phyloP scores from a whole-genome alignment of 2,329 filamentous ascomycete species.

The Fusarium napiforme region DNA sequence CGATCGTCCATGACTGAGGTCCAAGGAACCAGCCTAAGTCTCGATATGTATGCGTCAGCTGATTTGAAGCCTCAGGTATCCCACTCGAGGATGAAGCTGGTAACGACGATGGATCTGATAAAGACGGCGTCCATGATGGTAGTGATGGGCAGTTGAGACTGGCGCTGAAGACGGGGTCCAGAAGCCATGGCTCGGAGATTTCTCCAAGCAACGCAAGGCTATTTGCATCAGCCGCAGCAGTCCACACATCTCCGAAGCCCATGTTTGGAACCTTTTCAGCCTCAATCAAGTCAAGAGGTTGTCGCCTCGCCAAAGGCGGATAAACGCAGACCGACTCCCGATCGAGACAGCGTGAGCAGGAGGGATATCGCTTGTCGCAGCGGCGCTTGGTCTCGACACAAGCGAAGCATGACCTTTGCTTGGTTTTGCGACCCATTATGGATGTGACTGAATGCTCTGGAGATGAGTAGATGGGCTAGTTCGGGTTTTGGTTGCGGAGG shows the following conservation, averaged over 20 bases:
- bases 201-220: background rate
- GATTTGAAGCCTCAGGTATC: accelerated
- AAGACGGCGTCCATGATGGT: background rate
- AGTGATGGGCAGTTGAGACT: accelerated
- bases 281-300: accelerated
- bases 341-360: background rate
- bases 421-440: background rate
- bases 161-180: background rate
- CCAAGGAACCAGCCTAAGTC: background rate
- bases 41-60: background rate
- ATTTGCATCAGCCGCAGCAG: accelerated
- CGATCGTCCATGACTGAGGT: background rate
- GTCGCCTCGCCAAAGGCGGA: background rate
- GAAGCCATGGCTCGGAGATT: background rate
- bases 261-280: background rate
- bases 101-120: accelerated
- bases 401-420: conserved; percentile 1
- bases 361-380: background rate
- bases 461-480: background rate
- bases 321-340: background rate
- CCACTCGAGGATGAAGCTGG: background rate
- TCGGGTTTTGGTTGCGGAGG: background rate
- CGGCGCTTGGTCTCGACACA: background rate
- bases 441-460: accelerated
- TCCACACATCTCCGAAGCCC: background rate